phyloP scores from a whole-genome alignment of 805 yeast genomes.

The Cyberlindnera maritima region DNA sequence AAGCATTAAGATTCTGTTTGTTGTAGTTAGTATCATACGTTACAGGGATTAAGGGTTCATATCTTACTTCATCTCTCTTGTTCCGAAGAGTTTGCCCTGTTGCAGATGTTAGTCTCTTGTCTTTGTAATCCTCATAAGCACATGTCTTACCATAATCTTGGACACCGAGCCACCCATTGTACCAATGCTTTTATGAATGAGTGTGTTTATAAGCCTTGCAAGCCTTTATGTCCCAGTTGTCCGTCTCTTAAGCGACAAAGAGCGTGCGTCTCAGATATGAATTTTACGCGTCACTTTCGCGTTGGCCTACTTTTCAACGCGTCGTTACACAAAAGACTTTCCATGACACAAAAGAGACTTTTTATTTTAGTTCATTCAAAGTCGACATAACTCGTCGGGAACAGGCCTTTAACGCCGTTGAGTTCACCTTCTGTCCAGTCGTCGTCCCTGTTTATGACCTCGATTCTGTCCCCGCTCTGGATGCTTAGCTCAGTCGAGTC shows the following conservation, averaged over 20 bases:
- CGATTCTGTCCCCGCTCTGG: slow-evolving; percentile 67
- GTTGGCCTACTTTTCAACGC: no score
- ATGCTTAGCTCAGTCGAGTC: slow-evolving; percentile 80
- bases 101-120: not conserved
- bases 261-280: not conserved
- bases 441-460: slow-evolving; percentile 65
- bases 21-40: slow-evolving; percentile 24
- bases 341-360: no score
- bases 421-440: slow-evolving; percentile 94
- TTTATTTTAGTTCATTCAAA: no score
- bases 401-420: slow-evolving; percentile 60
- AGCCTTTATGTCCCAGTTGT: no score
- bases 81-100: slow-evolving; percentile 48
- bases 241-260: no score
- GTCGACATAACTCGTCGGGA: slow-evolving; percentile 70
- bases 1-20: slow-evolving; percentile 64
- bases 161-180: slow-evolving; percentile 34
- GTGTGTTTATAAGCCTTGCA: no score
- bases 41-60: not conserved
- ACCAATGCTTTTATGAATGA: no score
- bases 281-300: slow-evolving; percentile 1
- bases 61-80: slow-evolving; percentile 43
- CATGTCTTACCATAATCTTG: slow-evolving; percentile 29
- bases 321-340: no score
- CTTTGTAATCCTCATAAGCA: no score